Conservation (phyloP, 2,329 filamentous ascomycete genomes). For the Boeremia lycopersici region DNA sequence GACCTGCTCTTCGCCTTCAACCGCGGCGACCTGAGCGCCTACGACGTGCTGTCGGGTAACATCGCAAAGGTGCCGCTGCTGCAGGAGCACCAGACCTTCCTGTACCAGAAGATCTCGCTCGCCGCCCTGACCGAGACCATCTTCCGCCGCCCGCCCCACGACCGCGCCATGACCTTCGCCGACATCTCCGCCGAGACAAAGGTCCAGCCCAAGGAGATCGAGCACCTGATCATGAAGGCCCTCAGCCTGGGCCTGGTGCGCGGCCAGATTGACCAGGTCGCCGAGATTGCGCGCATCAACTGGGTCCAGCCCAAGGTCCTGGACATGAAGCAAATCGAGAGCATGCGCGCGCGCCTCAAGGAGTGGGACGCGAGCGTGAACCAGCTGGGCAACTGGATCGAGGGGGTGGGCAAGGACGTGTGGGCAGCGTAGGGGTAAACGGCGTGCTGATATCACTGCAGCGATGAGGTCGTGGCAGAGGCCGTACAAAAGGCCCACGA, state of each 20-base stretch:
- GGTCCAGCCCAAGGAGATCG: slow-evolving; percentile 87
- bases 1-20: slow-evolving; percentile 98
- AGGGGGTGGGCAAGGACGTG: slow-evolving; percentile 89
- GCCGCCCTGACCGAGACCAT: slow-evolving; percentile 93
- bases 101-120: slow-evolving; percentile 98
- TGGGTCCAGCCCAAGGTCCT: slow-evolving; percentile 99
- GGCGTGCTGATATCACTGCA: background rate
- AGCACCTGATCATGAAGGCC: slow-evolving; percentile 99
- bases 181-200: slow-evolving; percentile 93
- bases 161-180: slow-evolving; percentile 89
- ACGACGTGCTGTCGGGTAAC: slow-evolving; percentile 81
- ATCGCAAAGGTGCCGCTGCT: slow-evolving; percentile 81
- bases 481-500: background rate
- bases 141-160: slow-evolving; percentile 92
- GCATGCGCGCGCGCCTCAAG: slow-evolving; percentile 83
- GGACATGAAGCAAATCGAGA: slow-evolving; percentile 92
- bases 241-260: slow-evolving; percentile 86
- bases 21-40: slow-evolving; percentile 86
- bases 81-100: slow-evolving; percentile 77
- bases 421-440: slow-evolving; percentile 70
- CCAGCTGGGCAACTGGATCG: slow-evolving; percentile 95
- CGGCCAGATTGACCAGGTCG: slow-evolving; percentile 95
- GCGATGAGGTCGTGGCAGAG: too few relatives aligned
- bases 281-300: slow-evolving; percentile 90
- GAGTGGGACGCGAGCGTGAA: slow-evolving; percentile 98